A percentile compares a stretch with the other conserved stretches of the same genome.
phyloP scores from a whole-genome alignment of 441 rosid genomes.

The Gossypium lobatum region DNA sequence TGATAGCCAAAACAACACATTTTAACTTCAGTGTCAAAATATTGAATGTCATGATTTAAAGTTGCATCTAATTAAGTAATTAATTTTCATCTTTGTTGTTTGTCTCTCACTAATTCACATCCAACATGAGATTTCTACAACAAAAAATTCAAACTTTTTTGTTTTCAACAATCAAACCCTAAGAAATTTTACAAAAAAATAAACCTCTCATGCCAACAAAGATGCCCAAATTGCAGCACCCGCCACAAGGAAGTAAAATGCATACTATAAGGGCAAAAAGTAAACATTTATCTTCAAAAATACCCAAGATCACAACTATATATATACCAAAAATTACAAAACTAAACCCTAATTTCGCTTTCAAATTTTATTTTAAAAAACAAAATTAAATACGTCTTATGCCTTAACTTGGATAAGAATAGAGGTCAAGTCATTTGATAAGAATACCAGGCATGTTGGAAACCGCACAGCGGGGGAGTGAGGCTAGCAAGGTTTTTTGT shows the following conservation, averaged over 20 bases:
- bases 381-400: too few species aligned
- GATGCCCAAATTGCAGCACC: constrained; percentile 99
- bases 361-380: too few species aligned
- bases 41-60: constrained; percentile 87
- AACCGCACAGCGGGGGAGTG: too few species aligned
- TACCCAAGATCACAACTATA: too few species aligned
- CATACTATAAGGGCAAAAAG: constrained; percentile 41
- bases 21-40: constrained; percentile 84
- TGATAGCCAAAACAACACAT: constrained; percentile 87
- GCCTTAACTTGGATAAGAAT: too few species aligned
- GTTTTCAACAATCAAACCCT: constrained; percentile 12
- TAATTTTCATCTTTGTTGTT: constrained; percentile 93
- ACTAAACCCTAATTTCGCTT: too few species aligned
- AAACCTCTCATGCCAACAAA: constrained; percentile 62
- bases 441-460: too few species aligned
- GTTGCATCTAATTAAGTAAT: constrained; percentile 94
- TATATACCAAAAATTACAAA: too few species aligned
- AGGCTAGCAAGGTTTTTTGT: too few species aligned
- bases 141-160: constrained; percentile 3
- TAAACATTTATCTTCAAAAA: too few species aligned
- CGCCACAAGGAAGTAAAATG: constrained; percentile 89
- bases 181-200: neutral
- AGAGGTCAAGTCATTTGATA: too few species aligned
- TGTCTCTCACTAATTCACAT: constrained; percentile 99
- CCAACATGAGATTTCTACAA: constrained; percentile 93